phyloP scores from a whole-genome alignment of 78 protist genomes.

The Emiliania huxleyi region DNA sequence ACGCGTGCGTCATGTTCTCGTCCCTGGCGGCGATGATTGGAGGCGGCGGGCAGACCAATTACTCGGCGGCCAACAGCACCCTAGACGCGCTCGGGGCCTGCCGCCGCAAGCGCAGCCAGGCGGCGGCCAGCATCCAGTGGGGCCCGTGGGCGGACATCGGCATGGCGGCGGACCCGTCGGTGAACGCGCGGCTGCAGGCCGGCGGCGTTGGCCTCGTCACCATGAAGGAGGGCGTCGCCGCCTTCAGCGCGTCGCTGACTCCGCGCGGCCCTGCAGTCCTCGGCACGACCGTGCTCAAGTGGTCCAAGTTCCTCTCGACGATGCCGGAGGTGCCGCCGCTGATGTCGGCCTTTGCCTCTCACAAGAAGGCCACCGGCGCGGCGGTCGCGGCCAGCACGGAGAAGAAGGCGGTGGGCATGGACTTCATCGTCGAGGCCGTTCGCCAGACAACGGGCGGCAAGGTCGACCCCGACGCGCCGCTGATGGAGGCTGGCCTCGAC shows the following conservation, averaged over 20 bases:
- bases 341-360: background rate
- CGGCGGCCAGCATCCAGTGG: constrained; percentile 1
- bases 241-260: background rate
- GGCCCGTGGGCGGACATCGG: constrained; percentile 15
- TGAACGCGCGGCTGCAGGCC: background rate
- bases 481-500: background rate
- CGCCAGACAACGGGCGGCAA: background rate
- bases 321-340: background rate
- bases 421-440: background rate
- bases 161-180: background rate
- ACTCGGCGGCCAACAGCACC: background rate
- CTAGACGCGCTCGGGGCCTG: constrained; percentile 24
- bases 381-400: background rate
- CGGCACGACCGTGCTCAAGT: background rate
- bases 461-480: background rate
- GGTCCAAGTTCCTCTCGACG: background rate
- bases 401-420: background rate
- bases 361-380: background rate
- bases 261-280: background rate
- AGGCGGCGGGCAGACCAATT: constrained; percentile 40
- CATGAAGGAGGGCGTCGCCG: background rate
- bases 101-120: background rate
- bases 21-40: constrained; percentile 33
- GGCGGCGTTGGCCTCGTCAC: background rate
- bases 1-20: constrained; percentile 23